phyloP scores from a whole-genome alignment of 1,139 yeast species.

The Saccharomyces uvarum region DNA sequence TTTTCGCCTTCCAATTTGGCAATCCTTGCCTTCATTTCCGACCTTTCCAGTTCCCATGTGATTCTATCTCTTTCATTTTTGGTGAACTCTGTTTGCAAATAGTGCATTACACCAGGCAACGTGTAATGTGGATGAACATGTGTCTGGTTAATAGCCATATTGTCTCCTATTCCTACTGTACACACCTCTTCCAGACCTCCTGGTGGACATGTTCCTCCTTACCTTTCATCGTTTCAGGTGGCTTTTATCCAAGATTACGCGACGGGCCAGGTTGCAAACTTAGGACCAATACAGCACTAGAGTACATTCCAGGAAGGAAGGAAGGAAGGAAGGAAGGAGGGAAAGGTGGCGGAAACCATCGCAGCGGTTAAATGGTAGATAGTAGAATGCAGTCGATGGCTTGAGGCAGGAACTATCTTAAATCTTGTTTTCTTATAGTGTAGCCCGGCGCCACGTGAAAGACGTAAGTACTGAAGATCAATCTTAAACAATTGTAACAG shows the following conservation, averaged over 20 bases:
- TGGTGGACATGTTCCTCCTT: background rate
- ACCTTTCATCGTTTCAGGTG: background rate
- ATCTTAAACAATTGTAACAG: background rate
- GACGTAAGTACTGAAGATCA: background rate
- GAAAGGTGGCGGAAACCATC: background rate
- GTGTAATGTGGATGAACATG: constrained; percentile 23
- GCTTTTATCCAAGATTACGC: background rate
- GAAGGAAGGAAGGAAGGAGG: background rate
- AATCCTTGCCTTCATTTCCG: constrained; percentile 50
- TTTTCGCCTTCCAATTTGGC: constrained; percentile 62
- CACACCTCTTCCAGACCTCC: background rate
- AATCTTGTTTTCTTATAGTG: background rate
- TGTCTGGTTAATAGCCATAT: background rate
- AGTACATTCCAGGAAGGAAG: background rate
- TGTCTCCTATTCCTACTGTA: background rate
- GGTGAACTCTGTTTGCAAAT: constrained; percentile 50
- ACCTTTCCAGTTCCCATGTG: constrained; percentile 48
- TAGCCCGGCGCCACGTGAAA: background rate
- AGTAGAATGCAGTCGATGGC: background rate
- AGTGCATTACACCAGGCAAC: constrained; percentile 47
- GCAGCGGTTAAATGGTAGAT: background rate
- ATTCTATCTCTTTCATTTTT: constrained; percentile 49
- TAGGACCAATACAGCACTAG: background rate
- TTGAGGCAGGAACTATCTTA: background rate
- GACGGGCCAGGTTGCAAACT: background rate